Base-by-base conservation (phyloP, 176 grass and related monocot genomes). In the Bothriochloa decipiens region DNA sequence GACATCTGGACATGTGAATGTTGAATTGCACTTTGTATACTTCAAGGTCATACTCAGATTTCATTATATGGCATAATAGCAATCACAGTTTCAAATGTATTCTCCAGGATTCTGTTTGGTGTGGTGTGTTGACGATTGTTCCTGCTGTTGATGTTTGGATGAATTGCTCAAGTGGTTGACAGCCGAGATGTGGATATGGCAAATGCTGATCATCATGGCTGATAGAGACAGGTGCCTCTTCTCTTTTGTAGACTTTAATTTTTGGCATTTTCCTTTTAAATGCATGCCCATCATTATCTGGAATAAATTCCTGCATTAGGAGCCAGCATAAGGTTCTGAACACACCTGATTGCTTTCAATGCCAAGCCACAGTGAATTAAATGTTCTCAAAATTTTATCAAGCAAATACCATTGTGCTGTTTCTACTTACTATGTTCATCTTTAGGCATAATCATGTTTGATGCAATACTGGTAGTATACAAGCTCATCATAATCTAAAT, bases 271-370 rank as follows among this genome's bases (percentile, higher is more conserved):
- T 80, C 81, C 73, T 83, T 89, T 87, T 82, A 78, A 87, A 90
- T 92, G 77, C 77, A 53, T 12, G 3, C 78, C 65, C 62, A 87
- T 87, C 85, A 85, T 84, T 86, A 87, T 90, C 87, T 11, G n/a
- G 91, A 90, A 90, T 93, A 90, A 87, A 90, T 90, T 90, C 85
- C 74, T 78, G 85, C 71, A 43, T 85, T 87, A 55, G 77, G 85
- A 80, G 73, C 85, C 77, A 90, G 68, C 82, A 85, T 82, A 85
- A 93, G 85, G 88, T 93, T 90, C 91, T 85, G 88, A 78, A 87
- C 50, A 82, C 77, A 78, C 74, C 72, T 85, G 69, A 87, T 87
- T 82, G 85, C 88, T 85, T 90, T 90, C 72, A 87, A 87, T 90
- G 88, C 88, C 60, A 84, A 74, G 39, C 49, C 46, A 58, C 67